Base-by-base conservation (phyloP, 352 stramenopile genomes). In the Globisporangium sylvaticum region DNA sequence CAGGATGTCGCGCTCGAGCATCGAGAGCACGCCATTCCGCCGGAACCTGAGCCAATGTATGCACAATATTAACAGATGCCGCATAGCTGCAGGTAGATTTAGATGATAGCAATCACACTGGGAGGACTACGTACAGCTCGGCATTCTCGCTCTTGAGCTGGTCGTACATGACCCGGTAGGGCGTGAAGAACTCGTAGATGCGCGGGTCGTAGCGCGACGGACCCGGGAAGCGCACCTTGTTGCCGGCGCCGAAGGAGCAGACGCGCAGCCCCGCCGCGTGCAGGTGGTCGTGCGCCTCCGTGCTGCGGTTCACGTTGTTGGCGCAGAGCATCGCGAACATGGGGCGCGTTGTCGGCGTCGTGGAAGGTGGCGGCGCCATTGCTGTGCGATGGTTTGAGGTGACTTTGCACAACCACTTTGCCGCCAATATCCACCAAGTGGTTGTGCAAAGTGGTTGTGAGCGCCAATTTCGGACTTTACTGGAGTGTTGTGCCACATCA, bases 241-340 rank as follows among this genome's bases (percentile, higher is more conserved):
- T 95, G 57, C 88, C 88, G 48, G 87, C 87, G 60, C 89, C 89
- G 58, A 94, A 95, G 31, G 81, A 94, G 54, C 84, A 91, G 34
- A 97, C 89, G 56, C 86, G 79, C 31, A 96, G 72, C 0, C 89
- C 88, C 18, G 79, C 85, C 0, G 84, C 84, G 48, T 92, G 79
- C 31, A 97, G 75, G 58, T 93, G 83, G 68, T 95, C 87, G 60
- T 97, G 89, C 24, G 89, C 89, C 73, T 96, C 89, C 5, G 91
- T 96, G 76, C 84, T 95, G 57, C 89, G 85, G 71, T 97, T 96
- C 60, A 96, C 90, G 76, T 96, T 97, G 81, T 94, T 95, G 52
- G 88, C 87, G 75, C 89, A 97, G 27, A 96, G 71, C 83, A 96
- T 94, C 32, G 85, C 82, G 66, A 96, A 96, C 75, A 92, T 87